phyloP scores from a whole-genome alignment of 306 rosid species.

The Coriaria nepalensis region DNA sequence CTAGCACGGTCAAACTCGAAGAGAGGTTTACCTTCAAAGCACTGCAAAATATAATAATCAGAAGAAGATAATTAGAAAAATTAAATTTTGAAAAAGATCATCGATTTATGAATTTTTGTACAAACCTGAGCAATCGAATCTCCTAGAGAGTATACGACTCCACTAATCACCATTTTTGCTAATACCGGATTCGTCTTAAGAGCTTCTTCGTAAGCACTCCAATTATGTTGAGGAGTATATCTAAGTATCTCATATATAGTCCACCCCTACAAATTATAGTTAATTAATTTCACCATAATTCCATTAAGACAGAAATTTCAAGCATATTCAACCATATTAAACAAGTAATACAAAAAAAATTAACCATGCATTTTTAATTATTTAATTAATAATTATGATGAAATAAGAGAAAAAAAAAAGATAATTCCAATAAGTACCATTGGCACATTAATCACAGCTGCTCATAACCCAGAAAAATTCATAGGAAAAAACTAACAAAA shows the following conservation, averaged over 20 bases:
- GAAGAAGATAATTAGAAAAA: background rate
- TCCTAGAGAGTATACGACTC: constrained; percentile 83
- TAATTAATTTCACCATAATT: no score
- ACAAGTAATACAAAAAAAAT: no score
- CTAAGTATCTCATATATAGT: constrained; percentile 76
- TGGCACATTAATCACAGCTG: no score
- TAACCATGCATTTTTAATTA: no score
- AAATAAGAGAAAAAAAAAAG: no score
- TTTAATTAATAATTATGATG: no score
- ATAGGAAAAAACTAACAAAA: background rate
- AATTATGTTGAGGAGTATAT: constrained; percentile 91
- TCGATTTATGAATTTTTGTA: background rate
- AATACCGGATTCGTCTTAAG: constrained; percentile 87
- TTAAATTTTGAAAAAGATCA: background rate
- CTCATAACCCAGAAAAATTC: background rate
- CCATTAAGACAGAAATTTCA: background rate
- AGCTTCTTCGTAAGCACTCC: constrained; percentile 95
- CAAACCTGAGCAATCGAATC: constrained; percentile 97
- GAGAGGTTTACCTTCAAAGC: constrained; percentile 89
- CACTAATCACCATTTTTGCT: constrained; percentile 96
- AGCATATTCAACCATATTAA: constrained; percentile 5
- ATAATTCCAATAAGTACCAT: no score
- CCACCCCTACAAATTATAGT: constrained; percentile 55
- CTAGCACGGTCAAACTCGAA: constrained; percentile 84
- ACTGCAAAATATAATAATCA: constrained; percentile 33